Conservation (phyloP, 192 early-diverging fungal genomes). For the Podila epicladia region DNA sequence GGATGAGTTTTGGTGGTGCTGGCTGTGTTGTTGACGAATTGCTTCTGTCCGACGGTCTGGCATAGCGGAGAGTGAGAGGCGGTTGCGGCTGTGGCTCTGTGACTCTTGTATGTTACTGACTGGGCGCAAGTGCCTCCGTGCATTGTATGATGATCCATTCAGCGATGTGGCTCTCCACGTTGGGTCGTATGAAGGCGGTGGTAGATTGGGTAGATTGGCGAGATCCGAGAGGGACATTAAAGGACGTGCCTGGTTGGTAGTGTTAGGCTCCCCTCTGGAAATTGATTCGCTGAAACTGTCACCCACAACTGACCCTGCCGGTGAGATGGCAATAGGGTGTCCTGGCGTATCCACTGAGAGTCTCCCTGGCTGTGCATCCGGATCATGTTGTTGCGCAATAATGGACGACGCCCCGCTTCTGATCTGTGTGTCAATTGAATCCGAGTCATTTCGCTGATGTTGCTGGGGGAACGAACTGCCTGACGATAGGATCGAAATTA, state of each 20-base stretch:
- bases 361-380: neutral
- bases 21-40: neutral
- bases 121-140: neutral
- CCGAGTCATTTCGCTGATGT: neutral
- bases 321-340: neutral
- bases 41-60: constrained; percentile 12
- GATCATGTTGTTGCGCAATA: neutral
- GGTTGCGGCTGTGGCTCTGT: neutral
- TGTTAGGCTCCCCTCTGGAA: neutral
- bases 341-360: neutral
- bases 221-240: neutral
- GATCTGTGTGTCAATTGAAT: neutral
- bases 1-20: neutral
- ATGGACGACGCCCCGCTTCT: neutral
- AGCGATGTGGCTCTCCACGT: constrained; percentile 16
- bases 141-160: neutral
- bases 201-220: neutral
- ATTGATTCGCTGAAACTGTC: neutral
- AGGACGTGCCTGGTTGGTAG: neutral
- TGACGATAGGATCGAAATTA: constrained; percentile 29
- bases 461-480: constrained; percentile 5
- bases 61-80: neutral
- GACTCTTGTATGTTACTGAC: neutral
- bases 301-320: neutral
- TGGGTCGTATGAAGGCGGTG: constrained; percentile 34